A percentile compares a stretch with the other conserved stretches of the same genome.
Evolutionary conservation across 2,329 filamentous ascomycete genomes (phyloP).

Genomic region (Arthrobotrys entomopaga): DNA sequence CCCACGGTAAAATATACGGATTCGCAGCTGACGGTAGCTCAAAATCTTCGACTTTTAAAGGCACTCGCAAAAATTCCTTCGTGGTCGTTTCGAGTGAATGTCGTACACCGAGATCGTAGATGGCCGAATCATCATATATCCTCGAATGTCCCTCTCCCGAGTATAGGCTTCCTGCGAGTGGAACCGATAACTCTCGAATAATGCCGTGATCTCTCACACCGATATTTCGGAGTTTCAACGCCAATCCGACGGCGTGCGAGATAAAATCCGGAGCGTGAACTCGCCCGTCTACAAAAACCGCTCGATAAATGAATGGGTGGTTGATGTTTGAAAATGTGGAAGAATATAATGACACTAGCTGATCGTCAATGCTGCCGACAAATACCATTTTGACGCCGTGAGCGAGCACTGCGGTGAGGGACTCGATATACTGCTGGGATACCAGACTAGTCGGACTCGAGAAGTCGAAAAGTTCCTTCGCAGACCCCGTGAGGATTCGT

Average conservation of each 20-base stretch:
- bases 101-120: conserved; percentile 81
- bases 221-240: conserved; percentile 90
- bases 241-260: conserved; percentile 89
- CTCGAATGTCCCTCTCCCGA: conserved; percentile 91
- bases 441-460: conserved; percentile 82
- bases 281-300: conserved; percentile 94
- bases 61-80: conserved; percentile 55
- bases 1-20: conserved; percentile 80
- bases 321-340: conserved; percentile 84
- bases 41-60: conserved; percentile 56
- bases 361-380: conserved; percentile 94
- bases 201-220: conserved; percentile 93
- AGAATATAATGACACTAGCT: conserved; percentile 93
- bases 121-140: conserved; percentile 86
- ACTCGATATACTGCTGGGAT: conserved; percentile 80
- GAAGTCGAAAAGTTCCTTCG: conserved; percentile 96
- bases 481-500: conserved; percentile 85
- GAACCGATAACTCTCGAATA: conserved; percentile 85
- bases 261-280: conserved; percentile 94
- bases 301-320: conserved; percentile 92
- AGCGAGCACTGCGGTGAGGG: conserved; percentile 77
- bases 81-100: conserved; percentile 78
- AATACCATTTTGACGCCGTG: conserved; percentile 87
- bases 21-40: conserved; percentile 58
- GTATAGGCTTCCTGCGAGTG: conserved; percentile 90